Percentiles rank a stretch among this genome's conserved stretches.
These are phyloP conservation scores for Populus trichocarpa DNA, from an alignment of 441 rosid species.

Conservation along the genomic window DNA sequence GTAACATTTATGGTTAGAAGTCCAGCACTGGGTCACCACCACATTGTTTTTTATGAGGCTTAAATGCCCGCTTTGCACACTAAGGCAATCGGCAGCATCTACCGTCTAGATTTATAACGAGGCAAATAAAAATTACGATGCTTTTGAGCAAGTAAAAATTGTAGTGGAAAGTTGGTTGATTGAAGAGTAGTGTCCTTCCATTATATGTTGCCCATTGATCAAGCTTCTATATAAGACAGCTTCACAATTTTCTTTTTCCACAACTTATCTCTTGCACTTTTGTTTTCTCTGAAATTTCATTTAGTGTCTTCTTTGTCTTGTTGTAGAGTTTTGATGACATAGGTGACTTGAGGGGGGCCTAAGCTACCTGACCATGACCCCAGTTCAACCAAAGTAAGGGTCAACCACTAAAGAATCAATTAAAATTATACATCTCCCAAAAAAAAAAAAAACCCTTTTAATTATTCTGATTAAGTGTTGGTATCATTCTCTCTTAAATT, in stretches of 20 bases:
- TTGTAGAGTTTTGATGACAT: conserved; percentile 24
- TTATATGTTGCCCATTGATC: background rate
- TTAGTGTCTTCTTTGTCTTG: conserved; percentile 22
- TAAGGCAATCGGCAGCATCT: conserved; percentile 11
- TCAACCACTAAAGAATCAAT: conserved; percentile 38
- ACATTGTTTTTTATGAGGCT: background rate
- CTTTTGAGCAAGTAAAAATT: background rate
- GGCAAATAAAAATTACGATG: background rate
- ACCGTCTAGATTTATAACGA: background rate
- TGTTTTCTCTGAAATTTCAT: conserved; percentile 4
- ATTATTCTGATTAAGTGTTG: background rate
- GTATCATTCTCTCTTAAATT: background rate
- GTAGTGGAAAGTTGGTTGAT: background rate
- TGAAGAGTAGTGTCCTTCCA: background rate
- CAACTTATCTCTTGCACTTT: background rate
- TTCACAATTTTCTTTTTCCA: conserved; percentile 3
- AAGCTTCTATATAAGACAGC: background rate
- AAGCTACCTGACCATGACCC: conserved; percentile 26
- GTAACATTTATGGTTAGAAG: no score
- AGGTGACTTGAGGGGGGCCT: conserved; percentile 38
- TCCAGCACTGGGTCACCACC: background rate
- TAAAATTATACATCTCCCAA: background rate
- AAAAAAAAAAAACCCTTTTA: no score
- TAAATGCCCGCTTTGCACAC: background rate
- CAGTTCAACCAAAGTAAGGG: conserved; percentile 31